These are phyloP conservation scores for Nicotiana noctiflora DNA, from an alignment of 257 asterid species.

Conservation along the genomic window DNA sequence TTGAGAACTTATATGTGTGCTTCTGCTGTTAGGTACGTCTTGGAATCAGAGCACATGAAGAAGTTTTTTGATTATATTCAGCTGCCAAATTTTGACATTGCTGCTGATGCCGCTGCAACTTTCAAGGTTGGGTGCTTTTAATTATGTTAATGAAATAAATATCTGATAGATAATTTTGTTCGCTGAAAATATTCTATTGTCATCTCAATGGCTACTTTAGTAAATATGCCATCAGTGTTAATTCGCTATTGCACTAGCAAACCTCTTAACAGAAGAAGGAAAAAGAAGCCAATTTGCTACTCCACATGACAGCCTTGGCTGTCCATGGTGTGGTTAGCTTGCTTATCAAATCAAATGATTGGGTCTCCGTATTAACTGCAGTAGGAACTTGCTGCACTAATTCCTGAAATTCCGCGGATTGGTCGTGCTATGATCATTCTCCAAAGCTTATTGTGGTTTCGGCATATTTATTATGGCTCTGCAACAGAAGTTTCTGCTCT, in stretches of 20 bases:
- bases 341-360: neutral
- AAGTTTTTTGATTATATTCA: constrained; percentile 42
- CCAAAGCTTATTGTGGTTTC: neutral
- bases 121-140: constrained; percentile 29
- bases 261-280: neutral
- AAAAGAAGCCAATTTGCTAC: neutral
- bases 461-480: neutral
- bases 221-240: neutral
- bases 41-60: constrained; percentile 45
- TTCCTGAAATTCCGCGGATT: neutral
- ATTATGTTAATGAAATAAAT: neutral
- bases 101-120: constrained; percentile 52
- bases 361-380: neutral
- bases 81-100: constrained; percentile 42
- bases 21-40: constrained; percentile 28
- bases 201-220: neutral
- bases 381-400: neutral
- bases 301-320: neutral
- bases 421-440: neutral
- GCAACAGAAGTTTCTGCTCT: neutral
- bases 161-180: neutral
- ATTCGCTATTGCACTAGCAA: neutral
- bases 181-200: neutral
- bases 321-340: neutral
- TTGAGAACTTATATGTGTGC: neutral